Base-by-base conservation (phyloP, 2,329 filamentous ascomycete genomes). In the Xylaria sp. region DNA sequence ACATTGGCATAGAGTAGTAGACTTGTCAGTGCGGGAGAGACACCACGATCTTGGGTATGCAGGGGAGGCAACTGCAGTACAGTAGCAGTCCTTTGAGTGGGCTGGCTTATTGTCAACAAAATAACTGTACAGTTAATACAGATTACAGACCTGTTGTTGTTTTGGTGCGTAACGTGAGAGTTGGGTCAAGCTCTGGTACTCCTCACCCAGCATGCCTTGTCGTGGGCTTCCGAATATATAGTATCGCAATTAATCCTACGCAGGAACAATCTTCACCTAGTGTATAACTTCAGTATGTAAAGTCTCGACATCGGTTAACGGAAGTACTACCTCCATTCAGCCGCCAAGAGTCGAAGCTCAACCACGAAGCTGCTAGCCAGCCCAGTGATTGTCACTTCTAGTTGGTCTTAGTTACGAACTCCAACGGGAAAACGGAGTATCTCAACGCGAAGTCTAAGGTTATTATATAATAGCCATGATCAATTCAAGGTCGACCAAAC, bases 1-100 rank as follows among this genome's bases (percentile, higher is more conserved):
- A 7, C 68, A 78, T 58, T 81, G 80, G 80, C 68, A 76, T 25
- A 62, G 59, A 18, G 58, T 64, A 3, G 76, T 80, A 37, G 74
- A 77, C 32, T 63, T 73, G n/a, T 79, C 75, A 5, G 73, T 77
- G 41, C 59, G 62, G 46, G 72, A 78, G 48, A 72, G 70, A 54
- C n/a, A 67, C n/a, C 13, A 55, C 0, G 74, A 78, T 44, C 65
- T 77, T 25, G 73, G 59, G 18, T 74, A 69, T 62, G 52, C 20
- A 8, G 65, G 63, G 34, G 50, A 66, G 41, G 50, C 59, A 13
- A 51, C 60, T 15, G 25, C 20, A 15, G 25, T 8, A 50, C 9
- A 13, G 9, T 56, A 51, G 39, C 12, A 25, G 32, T 10, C 2
- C 12, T 8, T 8, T 28, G 28, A 6, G 28, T 28, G 3, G 28